phyloP scores from a whole-genome alignment of 805 yeast species.

The Starmerella etchellsii region DNA sequence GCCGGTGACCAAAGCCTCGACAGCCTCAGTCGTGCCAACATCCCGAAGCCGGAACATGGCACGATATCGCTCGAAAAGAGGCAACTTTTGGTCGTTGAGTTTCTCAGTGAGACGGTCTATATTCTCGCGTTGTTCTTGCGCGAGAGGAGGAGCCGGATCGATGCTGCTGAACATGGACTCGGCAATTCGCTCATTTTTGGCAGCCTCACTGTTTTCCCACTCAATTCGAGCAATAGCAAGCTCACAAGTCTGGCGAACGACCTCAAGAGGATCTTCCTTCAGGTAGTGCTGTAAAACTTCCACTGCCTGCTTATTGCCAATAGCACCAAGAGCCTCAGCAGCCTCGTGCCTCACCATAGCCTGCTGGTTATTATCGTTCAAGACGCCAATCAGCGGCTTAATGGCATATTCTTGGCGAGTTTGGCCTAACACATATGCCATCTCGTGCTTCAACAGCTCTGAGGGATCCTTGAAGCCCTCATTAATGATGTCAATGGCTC shows the following conservation, averaged over 20 bases:
- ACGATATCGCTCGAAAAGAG: slow-evolving; percentile 88
- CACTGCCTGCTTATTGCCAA: slow-evolving; percentile 68
- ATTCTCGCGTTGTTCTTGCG: slow-evolving; percentile 44
- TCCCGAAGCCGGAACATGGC: slow-evolving; percentile 98
- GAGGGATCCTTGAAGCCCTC: slow-evolving; percentile 70
- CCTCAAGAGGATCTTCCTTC: slow-evolving; percentile 65
- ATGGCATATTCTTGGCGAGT: slow-evolving; percentile 74
- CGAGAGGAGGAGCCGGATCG: slow-evolving; percentile 97
- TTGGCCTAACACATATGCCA: slow-evolving; percentile 94
- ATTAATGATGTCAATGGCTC: slow-evolving; percentile 72
- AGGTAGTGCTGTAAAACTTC: slow-evolving; percentile 50
- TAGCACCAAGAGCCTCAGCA: slow-evolving; percentile 96
- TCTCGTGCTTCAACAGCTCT: slow-evolving; percentile 91
- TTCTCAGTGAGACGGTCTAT: slow-evolving; percentile 52
- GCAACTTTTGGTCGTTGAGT: slow-evolving; percentile 61
- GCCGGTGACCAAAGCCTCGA: slow-evolving; percentile 81
- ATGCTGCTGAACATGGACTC: slow-evolving; percentile 70
- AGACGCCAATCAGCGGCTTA: slow-evolving; percentile 57
- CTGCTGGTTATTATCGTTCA: slow-evolving; percentile 49
- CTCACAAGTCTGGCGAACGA: slow-evolving; percentile 94
- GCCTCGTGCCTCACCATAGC: slow-evolving; percentile 99
- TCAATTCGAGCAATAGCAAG: slow-evolving; percentile 87
- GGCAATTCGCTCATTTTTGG: slow-evolving; percentile 58
- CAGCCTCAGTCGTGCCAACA: slow-evolving; percentile 84
- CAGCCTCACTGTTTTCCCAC: slow-evolving; percentile 68